These are phyloP conservation scores for Tolypocladium nubicola DNA, from an alignment of 2,329 filamentous ascomycete species.

Conservation along the genomic window DNA sequence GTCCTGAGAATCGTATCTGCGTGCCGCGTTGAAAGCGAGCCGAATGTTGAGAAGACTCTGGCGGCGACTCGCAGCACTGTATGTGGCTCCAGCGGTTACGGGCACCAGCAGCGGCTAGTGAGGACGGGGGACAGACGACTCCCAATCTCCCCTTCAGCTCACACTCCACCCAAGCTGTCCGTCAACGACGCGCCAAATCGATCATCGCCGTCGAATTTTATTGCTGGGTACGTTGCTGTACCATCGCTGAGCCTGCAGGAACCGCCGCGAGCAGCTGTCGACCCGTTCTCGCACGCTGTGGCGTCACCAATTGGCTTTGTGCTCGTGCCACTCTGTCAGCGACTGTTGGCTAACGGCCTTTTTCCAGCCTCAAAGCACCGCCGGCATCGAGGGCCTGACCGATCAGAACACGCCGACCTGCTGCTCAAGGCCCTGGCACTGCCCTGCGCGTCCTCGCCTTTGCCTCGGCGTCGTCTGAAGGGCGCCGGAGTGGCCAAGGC, in stretches of 20 bases:
- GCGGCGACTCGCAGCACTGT: conserved; percentile 2
- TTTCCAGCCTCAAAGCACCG: neutral
- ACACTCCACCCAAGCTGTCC: conserved; percentile 4
- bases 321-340: neutral
- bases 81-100: conserved; percentile 1
- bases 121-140: conserved; percentile 3
- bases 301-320: neutral
- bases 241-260: neutral
- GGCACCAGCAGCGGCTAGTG: conserved; percentile 1
- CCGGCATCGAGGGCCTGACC: neutral
- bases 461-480: neutral
- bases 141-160: conserved; percentile 4
- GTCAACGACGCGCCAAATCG: conserved; percentile 3
- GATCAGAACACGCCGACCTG: neutral
- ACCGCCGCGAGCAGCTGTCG: neutral
- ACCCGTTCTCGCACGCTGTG: neutral
- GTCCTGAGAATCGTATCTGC: neutral
- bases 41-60: neutral
- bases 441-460: neutral
- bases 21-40: neutral
- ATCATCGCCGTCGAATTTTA: neutral
- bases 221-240: conserved; percentile 2
- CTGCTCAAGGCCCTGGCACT: neutral
- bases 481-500: neutral
- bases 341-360: neutral